Conservation (phyloP, 768 basidiomycete species). For the Agrocybe praecox region DNA sequence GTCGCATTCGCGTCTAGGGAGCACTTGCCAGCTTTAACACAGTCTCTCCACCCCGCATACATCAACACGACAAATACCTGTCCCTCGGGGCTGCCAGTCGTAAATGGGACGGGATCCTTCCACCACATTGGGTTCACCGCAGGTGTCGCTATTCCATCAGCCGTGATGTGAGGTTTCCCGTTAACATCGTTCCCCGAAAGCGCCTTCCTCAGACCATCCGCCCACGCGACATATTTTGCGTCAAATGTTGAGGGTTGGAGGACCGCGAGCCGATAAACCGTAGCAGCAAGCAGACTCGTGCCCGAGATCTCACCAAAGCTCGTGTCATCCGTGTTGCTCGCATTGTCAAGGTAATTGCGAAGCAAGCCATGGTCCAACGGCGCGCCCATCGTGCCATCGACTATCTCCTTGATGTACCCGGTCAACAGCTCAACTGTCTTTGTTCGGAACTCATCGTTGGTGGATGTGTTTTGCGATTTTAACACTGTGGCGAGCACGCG, state of each 20-base stretch:
- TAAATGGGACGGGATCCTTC: conserved; percentile 34
- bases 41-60: conserved; percentile 46
- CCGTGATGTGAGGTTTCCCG: conserved; percentile 30
- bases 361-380: conserved; percentile 35
- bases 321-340: conserved; percentile 20
- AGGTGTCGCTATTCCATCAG: conserved; percentile 33
- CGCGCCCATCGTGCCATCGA: conserved; percentile 40
- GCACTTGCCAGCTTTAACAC: conserved; percentile 29
- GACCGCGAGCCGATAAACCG: conserved; percentile 42
- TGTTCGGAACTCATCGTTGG: conserved; percentile 26
- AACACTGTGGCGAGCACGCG: conserved; percentile 55
- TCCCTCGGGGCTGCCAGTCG: conserved; percentile 42
- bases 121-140: conserved; percentile 43
- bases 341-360: conserved; percentile 43
- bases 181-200: conserved; percentile 29
- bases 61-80: conserved; percentile 41
- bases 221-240: conserved; percentile 35
- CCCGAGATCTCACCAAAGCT: conserved; percentile 50
- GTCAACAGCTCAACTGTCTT: conserved; percentile 35
- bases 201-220: conserved; percentile 30
- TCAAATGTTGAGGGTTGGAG: conserved; percentile 32
- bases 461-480: conserved; percentile 1
- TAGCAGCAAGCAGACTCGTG: conserved; percentile 39
- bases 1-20: not conserved
- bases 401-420: conserved; percentile 44